These are phyloP conservation scores for Hippophae rhamnoides DNA, from an alignment of 306 rosid genomes.

Conservation along the genomic window DNA sequence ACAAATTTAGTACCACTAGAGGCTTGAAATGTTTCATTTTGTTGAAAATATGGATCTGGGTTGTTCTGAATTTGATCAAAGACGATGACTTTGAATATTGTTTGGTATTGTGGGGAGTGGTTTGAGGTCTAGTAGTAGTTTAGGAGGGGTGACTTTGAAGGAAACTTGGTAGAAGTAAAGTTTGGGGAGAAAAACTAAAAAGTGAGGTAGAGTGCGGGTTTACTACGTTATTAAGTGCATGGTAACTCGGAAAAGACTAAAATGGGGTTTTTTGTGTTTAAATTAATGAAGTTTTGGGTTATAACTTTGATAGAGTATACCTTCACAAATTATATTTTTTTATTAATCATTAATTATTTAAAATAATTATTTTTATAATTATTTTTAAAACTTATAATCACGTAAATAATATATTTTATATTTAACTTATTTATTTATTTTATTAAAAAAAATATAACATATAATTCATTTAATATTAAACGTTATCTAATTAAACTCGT, in stretches of 20 bases:
- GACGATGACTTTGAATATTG: background rate
- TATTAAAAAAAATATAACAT: no score
- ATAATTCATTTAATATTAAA: no score
- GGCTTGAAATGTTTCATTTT: constrained; percentile 19
- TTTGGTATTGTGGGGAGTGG: background rate
- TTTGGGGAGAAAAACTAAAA: background rate
- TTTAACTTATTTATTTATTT: no score
- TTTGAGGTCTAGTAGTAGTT: background rate
- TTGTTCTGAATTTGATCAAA: no score
- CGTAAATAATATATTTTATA: no score
- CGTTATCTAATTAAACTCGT: no score
- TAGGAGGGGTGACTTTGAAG: no score
- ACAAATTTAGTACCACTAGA: constrained; percentile 10
- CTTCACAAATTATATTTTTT: no score
- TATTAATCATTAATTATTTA: no score
- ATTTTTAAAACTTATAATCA: no score
- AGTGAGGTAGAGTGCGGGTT: constrained; percentile 2
- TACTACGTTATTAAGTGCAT: constrained; percentile 45
- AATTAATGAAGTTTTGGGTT: background rate
- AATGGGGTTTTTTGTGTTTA: background rate
- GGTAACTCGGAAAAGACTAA: constrained; percentile 12
- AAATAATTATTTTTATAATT: no score
- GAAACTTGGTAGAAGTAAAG: background rate
- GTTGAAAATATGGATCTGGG: constrained; percentile 5
- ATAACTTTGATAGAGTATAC: no score